Conservation (phyloP, 441 rosid species). For the Euphorbia schlechtendalii region DNA sequence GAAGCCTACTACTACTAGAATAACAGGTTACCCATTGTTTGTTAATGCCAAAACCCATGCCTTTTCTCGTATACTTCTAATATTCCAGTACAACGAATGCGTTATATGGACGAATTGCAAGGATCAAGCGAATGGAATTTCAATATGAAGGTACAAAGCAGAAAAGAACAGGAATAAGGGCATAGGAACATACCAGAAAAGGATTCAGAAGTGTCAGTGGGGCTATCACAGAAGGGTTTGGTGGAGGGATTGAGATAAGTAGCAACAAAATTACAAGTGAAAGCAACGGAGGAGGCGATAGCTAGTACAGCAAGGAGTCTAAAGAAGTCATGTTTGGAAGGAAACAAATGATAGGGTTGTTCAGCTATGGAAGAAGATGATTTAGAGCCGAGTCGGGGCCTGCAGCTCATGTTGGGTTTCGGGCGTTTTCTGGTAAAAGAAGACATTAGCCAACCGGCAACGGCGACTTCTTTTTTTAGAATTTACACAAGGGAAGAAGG, state of each 20-base stretch:
- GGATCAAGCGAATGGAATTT: background rate
- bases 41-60: too few relatives aligned
- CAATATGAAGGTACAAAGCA: background rate
- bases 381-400: conserved; percentile 8
- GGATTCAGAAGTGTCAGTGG: conserved; percentile 32
- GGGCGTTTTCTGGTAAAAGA: conserved; percentile 39
- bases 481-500: too few relatives aligned
- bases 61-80: too few relatives aligned
- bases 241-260: conserved; percentile 29
- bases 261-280: conserved; percentile 47
- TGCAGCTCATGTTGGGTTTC: conserved; percentile 26
- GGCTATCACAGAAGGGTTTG: conserved; percentile 55
- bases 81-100: too few relatives aligned
- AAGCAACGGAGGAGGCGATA: conserved; percentile 55
- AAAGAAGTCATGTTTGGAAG: conserved; percentile 53
- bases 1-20: background rate
- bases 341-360: conserved; percentile 60
- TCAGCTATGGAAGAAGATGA: conserved; percentile 33
- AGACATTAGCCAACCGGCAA: too few relatives aligned
- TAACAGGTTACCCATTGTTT: background rate
- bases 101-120: too few relatives aligned
- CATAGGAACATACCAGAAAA: conserved; percentile 33
- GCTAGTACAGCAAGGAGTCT: conserved; percentile 45
- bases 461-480: too few relatives aligned
- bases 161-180: background rate